Evolutionary conservation across 2,329 filamentous ascomycete species (phyloP).

Genomic region (Aspergillus sergii): DNA sequence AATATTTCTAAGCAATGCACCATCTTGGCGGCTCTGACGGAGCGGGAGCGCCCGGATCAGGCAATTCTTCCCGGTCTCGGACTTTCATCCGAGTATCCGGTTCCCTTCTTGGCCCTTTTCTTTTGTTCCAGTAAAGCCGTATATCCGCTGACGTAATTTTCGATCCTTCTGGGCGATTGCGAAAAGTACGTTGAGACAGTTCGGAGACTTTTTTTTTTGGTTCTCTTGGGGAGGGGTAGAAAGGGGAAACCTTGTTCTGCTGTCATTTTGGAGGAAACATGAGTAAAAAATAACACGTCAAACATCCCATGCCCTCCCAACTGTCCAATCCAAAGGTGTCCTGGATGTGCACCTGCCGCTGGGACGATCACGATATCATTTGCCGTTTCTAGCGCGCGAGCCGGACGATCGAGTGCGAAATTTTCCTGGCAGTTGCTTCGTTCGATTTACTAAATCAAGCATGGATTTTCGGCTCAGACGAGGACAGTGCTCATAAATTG

Average conservation of each 20-base stretch:
- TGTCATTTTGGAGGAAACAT: background rate
- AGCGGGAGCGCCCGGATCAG: conserved; percentile 12
- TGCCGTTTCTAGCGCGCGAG: conserved; percentile 11
- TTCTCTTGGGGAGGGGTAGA: background rate
- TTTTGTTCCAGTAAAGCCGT: conserved; percentile 8
- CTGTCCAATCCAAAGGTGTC: conserved; percentile 9
- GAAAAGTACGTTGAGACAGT: background rate
- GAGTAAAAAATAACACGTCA: background rate
- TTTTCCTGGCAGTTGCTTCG: conserved; percentile 12
- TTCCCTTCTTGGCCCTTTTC: background rate
- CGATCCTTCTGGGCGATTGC: background rate
- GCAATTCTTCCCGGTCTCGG: conserved; percentile 19
- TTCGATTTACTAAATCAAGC: conserved; percentile 18
- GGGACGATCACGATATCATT: conserved; percentile 18
- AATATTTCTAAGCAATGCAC: background rate
- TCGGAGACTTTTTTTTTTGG: background rate
- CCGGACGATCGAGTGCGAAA: conserved; percentile 10
- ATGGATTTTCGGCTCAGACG: conserved; percentile 15
- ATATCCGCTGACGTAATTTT: conserved; percentile 13
- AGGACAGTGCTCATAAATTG: background rate
- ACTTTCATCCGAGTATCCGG: conserved; percentile 8
- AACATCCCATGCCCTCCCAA: background rate
- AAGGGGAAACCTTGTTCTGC: background rate
- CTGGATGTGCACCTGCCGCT: background rate
- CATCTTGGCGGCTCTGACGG: conserved; percentile 13